Evolutionary conservation across 1,284 basidiomycete species (phyloP), one percentile per base, ranked within the genome.

Genomic region (Cryptococcus sp.): DNA sequence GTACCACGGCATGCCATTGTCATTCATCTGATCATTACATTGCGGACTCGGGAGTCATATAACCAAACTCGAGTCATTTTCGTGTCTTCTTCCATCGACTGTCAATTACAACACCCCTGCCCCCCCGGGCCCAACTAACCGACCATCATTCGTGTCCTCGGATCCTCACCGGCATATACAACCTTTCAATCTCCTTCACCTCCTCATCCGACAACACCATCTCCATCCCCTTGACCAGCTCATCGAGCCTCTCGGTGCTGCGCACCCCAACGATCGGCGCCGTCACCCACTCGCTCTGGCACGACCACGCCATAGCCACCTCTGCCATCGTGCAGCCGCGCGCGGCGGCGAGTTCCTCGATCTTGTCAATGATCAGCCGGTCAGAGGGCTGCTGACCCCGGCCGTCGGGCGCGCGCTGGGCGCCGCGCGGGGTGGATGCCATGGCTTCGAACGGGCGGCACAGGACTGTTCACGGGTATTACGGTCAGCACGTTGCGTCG

Each of bases 331-430:
- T 78, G 46, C 81, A 66, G 1, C 75, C 77, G 44, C 71, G 76
- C 61, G 82, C 82, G 59, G 80, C 80, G 7, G 83, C 81, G 37
- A 84, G 60, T 53, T 82, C 78, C 57, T 83, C 80, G 37, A 84
- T 79, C 23, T 57, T 61, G 64, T 88, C 84, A 11, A 80, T 79
- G 63, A 91, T 84, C 1, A 84, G 82, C 74, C 88, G 88, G 50
- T 82, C 84, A n/a, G 84, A 75, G 73, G 90, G 87, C 79, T 86
- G 89, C 81, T 88, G 88, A 43, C 88, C 83, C 53, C 88, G 83
- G 23, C 57, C 65, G 40, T 64, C 60, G 16, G 55, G 44, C 18
- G 40, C 44, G 23, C 50, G 52, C 3, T 39, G 42, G 12, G 46
- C 39, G 12, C 61, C 68, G 48, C 64, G 55, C 9, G 52, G 44